Percentiles rank a stretch among this genome's conserved stretches.
Conservation (phyloP, 352 stramenopile species). For the Pythium dissotocum region DNA sequence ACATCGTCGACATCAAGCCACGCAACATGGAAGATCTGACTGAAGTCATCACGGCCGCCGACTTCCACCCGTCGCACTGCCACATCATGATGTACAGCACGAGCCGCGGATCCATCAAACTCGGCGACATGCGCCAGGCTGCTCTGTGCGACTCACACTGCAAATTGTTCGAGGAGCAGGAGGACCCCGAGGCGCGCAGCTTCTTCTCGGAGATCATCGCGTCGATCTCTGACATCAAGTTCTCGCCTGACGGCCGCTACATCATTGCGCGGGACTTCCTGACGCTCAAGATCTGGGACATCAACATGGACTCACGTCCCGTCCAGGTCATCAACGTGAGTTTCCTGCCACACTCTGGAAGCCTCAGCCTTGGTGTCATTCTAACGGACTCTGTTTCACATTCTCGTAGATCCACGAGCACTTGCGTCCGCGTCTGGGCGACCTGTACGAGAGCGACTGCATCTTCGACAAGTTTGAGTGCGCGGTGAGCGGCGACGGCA, state of each 20-base stretch:
- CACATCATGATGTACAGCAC: slow-evolving; percentile 96
- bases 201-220: slow-evolving; percentile 97
- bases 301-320: slow-evolving; percentile 93
- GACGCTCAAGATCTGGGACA: slow-evolving; percentile 96
- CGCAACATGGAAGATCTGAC: slow-evolving; percentile 97
- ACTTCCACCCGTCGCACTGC: slow-evolving; percentile 94
- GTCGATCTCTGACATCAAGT: slow-evolving; percentile 94
- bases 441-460: slow-evolving; percentile 95
- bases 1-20: slow-evolving; percentile 97
- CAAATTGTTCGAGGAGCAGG: slow-evolving; percentile 84
- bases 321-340: slow-evolving; percentile 92
- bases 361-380: not conserved
- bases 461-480: slow-evolving; percentile 99
- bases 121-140: slow-evolving; percentile 91
- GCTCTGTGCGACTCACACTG: slow-evolving; percentile 88
- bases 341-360: not conserved
- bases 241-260: slow-evolving; percentile 92
- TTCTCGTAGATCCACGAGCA: slow-evolving; percentile 88
- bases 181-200: slow-evolving; percentile 78
- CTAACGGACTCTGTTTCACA: not conserved
- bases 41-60: slow-evolving; percentile 94
- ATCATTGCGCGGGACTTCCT: slow-evolving; percentile 96
- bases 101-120: slow-evolving; percentile 90
- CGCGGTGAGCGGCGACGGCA: slow-evolving; percentile 87
- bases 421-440: slow-evolving; percentile 80